Evolutionary conservation across 23 red algal species (phyloP).

Genomic region (Gracilaria vermiculophylla): DNA sequence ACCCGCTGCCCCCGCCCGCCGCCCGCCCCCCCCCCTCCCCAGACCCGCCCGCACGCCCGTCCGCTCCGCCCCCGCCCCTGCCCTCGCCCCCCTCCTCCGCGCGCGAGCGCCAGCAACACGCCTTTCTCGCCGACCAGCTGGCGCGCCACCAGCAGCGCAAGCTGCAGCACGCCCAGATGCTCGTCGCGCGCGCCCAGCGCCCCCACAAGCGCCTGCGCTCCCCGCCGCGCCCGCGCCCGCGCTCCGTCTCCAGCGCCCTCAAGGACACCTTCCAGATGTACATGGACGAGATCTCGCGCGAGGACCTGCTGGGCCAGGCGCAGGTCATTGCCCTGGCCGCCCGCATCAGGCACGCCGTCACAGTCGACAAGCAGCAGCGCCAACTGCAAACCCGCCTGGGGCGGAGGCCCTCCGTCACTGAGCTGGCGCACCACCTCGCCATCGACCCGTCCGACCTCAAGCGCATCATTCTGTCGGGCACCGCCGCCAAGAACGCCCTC

Average conservation of each 20-base stretch:
- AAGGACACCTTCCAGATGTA: conserved; percentile 77
- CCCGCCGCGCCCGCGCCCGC: neutral
- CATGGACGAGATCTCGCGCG: conserved; percentile 70
- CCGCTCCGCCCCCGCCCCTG: neutral
- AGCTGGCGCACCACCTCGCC: conserved; percentile 62
- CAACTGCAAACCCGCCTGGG: conserved; percentile 3
- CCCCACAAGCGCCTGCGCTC: neutral
- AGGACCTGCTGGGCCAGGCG: conserved; percentile 42
- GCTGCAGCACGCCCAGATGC: neutral
- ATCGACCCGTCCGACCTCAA: conserved; percentile 19
- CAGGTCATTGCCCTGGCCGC: conserved; percentile 58
- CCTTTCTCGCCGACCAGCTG: neutral
- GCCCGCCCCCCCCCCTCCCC: neutral
- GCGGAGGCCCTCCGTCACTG: conserved; percentile 46
- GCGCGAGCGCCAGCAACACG: too few relatives aligned
- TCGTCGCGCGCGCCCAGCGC: neutral
- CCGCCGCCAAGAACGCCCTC: conserved; percentile 73
- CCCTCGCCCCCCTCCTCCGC: too few relatives aligned
- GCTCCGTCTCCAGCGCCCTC: neutral
- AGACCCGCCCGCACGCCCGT: neutral
- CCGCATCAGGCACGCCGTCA: conserved; percentile 29
- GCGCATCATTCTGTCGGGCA: conserved; percentile 30
- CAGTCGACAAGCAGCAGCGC: conserved; percentile 38
- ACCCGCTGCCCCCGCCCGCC: neutral
- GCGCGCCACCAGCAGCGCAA: neutral